These are phyloP conservation scores for Glycine soja DNA, from an alignment of 306 rosid species.

Conservation along the genomic window DNA sequence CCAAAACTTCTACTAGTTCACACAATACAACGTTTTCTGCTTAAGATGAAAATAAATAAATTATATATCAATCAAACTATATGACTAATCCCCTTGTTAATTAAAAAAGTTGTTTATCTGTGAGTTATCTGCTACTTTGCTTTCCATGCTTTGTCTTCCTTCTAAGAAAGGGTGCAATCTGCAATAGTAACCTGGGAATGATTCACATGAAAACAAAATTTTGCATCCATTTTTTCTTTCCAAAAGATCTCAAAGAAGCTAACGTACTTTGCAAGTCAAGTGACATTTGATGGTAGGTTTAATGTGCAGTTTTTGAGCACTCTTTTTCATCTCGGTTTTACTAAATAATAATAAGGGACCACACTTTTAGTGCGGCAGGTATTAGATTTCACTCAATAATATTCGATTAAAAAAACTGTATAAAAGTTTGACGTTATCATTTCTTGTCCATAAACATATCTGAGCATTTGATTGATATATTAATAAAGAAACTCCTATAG, in stretches of 20 bases:
- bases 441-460: slow-evolving; percentile 16
- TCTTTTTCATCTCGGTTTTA: not conserved
- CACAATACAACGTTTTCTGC: not conserved
- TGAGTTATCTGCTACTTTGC: not conserved
- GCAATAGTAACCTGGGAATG: not conserved
- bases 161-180: slow-evolving; percentile 5
- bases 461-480: slow-evolving; percentile 1
- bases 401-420: not conserved
- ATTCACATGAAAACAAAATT: slow-evolving; percentile 8
- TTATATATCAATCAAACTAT: too few species aligned
- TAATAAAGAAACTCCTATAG: slow-evolving; percentile 34
- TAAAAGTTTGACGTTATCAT: not conserved
- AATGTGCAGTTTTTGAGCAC: not conserved
- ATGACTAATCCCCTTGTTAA: not conserved
- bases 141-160: not conserved
- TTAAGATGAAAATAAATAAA: not conserved
- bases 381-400: slow-evolving; percentile 31
- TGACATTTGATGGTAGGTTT: slow-evolving; percentile 25
- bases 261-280: slow-evolving; percentile 33
- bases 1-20: not conserved
- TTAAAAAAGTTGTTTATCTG: not conserved
- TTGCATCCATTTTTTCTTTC: slow-evolving; percentile 20
- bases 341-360: not conserved
- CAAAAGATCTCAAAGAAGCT: slow-evolving; percentile 23
- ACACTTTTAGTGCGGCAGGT: not conserved